A percentile compares a stretch with the other conserved stretches of the same genome.
phyloP scores from a whole-genome alignment of 345 rosid species.

The Lepidium sativum region DNA sequence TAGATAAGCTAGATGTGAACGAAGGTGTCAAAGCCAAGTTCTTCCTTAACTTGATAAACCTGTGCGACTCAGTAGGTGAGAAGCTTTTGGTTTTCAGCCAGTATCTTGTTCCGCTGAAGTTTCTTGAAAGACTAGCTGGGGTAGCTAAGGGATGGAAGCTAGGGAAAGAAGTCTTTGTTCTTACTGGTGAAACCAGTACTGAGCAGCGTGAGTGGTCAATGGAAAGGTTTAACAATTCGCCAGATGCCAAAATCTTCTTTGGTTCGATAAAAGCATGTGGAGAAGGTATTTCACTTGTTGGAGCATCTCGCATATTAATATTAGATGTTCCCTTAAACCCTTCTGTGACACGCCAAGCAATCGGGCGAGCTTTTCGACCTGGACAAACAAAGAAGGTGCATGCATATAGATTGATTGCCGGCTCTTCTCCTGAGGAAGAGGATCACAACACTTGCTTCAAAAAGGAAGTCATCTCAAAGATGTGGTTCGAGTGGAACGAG shows the following conservation, averaged over 20 bases:
- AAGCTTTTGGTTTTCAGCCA: conserved; percentile 87
- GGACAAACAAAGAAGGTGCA: conserved; percentile 82
- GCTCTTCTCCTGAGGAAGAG: conserved; percentile 76
- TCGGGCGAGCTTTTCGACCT: conserved; percentile 87
- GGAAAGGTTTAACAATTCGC: conserved; percentile 77
- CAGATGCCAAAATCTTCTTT: conserved; percentile 71
- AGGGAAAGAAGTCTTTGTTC: conserved; percentile 60
- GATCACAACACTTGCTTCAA: conserved; percentile 71
- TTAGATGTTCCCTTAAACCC: conserved; percentile 91
- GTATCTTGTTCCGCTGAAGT: conserved; percentile 69
- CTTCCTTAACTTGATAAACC: conserved; percentile 57
- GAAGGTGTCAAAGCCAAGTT: conserved; percentile 86
- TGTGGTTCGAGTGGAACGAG: conserved; percentile 98
- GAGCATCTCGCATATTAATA: conserved; percentile 84
- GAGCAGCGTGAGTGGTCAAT: conserved; percentile 74
- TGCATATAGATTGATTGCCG: conserved; percentile 74
- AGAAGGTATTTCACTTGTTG: conserved; percentile 91
- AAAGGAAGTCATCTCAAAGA: conserved; percentile 77
- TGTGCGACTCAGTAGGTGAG: conserved; percentile 68
- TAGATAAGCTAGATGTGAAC: conserved; percentile 43
- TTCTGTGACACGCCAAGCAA: conserved; percentile 94
- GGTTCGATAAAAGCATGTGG: conserved; percentile 98
- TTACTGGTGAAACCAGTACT: conserved; percentile 63
- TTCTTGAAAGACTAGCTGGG: conserved; percentile 57
- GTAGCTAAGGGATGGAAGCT: conserved; percentile 54